Conservation (phyloP, 164 flowering plant species). For the Aristolochia fimbriata region DNA sequence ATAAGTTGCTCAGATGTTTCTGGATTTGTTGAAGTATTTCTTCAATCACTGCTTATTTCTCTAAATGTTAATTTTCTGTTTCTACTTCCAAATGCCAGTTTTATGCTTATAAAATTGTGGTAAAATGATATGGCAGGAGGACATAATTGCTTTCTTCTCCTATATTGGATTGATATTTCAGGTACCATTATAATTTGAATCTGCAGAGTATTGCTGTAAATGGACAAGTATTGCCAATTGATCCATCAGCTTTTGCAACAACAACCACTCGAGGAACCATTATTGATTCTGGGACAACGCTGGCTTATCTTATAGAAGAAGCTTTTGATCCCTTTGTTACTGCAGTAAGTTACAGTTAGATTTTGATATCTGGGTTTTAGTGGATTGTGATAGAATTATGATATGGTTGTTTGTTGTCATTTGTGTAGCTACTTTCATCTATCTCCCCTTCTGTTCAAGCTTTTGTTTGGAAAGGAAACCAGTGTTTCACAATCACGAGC, state of each 20-base stretch:
- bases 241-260: slow-evolving; percentile 64
- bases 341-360: slow-evolving; percentile 14
- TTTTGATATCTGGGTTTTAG: too few relatives aligned
- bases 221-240: slow-evolving; percentile 64
- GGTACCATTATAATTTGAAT: slow-evolving; percentile 95
- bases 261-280: slow-evolving; percentile 72
- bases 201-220: slow-evolving; percentile 78
- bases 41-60: too few relatives aligned
- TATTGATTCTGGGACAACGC: slow-evolving; percentile 93
- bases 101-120: too few relatives aligned
- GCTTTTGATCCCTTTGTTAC: slow-evolving; percentile 66
- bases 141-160: slow-evolving; percentile 9
- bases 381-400: too few relatives aligned
- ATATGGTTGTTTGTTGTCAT: background rate
- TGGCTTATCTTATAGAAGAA: slow-evolving; percentile 85
- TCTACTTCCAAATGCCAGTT: too few relatives aligned
- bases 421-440: slow-evolving; percentile 39
- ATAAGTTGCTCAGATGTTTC: too few relatives aligned
- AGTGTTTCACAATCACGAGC: slow-evolving; percentile 44
- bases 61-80: too few relatives aligned
- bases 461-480: slow-evolving; percentile 45
- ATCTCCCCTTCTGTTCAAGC: slow-evolving; percentile 46
- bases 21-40: too few relatives aligned
- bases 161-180: slow-evolving; percentile 22
- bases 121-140: background rate